Conservation (phyloP, 768 basidiomycete species). For the Calocybe cyanea region DNA sequence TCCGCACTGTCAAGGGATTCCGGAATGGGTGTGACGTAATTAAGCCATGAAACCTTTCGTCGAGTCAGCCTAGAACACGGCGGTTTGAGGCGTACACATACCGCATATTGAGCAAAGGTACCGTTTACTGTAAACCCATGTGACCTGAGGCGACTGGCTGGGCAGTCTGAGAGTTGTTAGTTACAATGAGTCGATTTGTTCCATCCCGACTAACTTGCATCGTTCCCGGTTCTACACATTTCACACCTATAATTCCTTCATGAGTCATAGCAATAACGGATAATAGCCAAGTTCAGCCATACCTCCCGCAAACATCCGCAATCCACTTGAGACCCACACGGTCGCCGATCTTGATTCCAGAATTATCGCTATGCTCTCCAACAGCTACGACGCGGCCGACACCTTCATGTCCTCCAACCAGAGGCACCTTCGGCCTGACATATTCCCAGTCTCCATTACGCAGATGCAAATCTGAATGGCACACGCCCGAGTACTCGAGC, state of each 20-base stretch:
- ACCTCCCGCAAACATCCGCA: slow-evolving; percentile 35
- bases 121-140: slow-evolving; percentile 70
- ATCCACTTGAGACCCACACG: slow-evolving; percentile 80
- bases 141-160: slow-evolving; percentile 29
- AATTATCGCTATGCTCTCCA: slow-evolving; percentile 47
- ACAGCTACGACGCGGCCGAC: slow-evolving; percentile 77
- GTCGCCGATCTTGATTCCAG: slow-evolving; percentile 63
- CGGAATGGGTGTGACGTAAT: slow-evolving; percentile 77
- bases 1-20: slow-evolving; percentile 55
- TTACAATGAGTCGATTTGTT: not conserved
- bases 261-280: too few species aligned
- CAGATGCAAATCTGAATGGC: slow-evolving; percentile 76
- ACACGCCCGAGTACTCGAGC: slow-evolving; percentile 58
- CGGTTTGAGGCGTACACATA: slow-evolving; percentile 23
- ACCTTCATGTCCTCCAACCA: slow-evolving; percentile 79
- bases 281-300: not conserved
- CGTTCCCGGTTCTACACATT: slow-evolving; percentile 65
- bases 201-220: slow-evolving; percentile 29
- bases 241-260: too few species aligned
- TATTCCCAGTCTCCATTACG: slow-evolving; percentile 54
- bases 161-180: slow-evolving; percentile 39
- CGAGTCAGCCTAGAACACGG: not conserved
- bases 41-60: slow-evolving; percentile 52
- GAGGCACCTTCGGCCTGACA: slow-evolving; percentile 42
- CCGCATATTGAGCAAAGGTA: slow-evolving; percentile 64